Base-by-base conservation (phyloP, 2,329 filamentous ascomycete species). In the Venturia asperata region DNA sequence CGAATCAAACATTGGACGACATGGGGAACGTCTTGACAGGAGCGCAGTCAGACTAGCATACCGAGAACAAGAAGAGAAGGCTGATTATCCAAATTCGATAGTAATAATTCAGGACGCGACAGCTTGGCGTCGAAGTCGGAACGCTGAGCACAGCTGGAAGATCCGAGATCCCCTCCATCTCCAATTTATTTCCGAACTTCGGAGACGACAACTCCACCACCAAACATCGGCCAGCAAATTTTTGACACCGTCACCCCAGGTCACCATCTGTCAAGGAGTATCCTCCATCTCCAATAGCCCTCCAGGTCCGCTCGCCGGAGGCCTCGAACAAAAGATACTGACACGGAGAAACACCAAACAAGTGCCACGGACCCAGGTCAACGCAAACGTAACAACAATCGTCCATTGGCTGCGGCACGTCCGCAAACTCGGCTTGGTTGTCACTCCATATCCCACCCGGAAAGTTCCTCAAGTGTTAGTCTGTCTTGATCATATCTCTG, bases 361-460 rank as follows among this genome's bases (percentile, higher is more conserved):
- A 11, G 49, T 37, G 13, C 15, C n/a, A 37, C 49, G 34, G 3
- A 15, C 30, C 5, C 13, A 34, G 30, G 2, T 56, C 52, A 56
- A 37, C 30, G 17, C 15, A 58, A 58, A 58, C 52, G 52, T 58
- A 58, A 58, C 52, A 37, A 58, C 3, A 37, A 58, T 37, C 52
- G 15, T 37, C 11, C 19, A 37, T 58, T 58, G 52, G 52, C 52
- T 58, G n/a, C 47, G 11, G 5, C 21, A 1, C 47, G 21, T 52
- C 21, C 47, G 21, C 45, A 7, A 56, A 34, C 17, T 34, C 4
- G 15, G 45, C 45, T 24, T 13, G n/a, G 3, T 34, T 34, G 49
- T 56, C 30, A 37, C 52, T 56, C 52, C 15, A 56, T 19, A 19
- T 37, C 15, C 52, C 27, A 37, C 52, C 27, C 3, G 27, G 27